Percentiles rank a stretch among this genome's conserved stretches.
These are phyloP conservation scores for Aspergillus sp. DNA, from an alignment of 2,329 filamentous ascomycete species.

Conservation along the genomic window DNA sequence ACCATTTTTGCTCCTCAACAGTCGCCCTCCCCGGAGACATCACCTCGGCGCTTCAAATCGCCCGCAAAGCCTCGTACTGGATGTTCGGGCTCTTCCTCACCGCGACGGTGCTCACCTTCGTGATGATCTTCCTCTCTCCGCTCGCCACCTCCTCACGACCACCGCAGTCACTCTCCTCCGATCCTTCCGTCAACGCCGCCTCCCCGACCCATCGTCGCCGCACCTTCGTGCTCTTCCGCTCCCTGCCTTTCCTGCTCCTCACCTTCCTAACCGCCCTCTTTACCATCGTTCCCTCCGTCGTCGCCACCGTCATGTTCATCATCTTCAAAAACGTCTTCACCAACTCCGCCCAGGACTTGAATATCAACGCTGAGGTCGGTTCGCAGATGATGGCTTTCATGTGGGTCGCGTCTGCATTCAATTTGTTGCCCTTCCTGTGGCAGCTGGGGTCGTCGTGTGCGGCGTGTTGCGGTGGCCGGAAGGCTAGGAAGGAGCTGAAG, in stretches of 20 bases:
- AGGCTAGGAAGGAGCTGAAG: conserved; percentile 36
- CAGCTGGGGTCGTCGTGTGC: conserved; percentile 79
- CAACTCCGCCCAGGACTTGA: conserved; percentile 65
- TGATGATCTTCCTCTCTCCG: conserved; percentile 67
- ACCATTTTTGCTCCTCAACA: conserved; percentile 24
- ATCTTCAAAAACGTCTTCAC: conserved; percentile 78
- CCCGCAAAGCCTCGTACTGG: conserved; percentile 71
- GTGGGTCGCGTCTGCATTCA: conserved; percentile 74
- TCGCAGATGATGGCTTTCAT: conserved; percentile 79
- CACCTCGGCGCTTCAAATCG: conserved; percentile 69
- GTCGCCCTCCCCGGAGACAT: conserved; percentile 76
- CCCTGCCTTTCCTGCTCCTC: conserved; percentile 66
- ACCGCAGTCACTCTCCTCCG: conserved; percentile 32
- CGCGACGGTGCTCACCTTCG: conserved; percentile 66
- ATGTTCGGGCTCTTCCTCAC: conserved; percentile 90
- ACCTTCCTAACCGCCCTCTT: conserved; percentile 67
- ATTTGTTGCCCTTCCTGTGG: conserved; percentile 68
- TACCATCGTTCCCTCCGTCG: conserved; percentile 66
- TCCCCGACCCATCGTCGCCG: conserved; percentile 37
- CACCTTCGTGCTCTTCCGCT: conserved; percentile 47
- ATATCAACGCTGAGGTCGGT: conserved; percentile 72
- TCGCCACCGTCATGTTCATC: conserved; percentile 80
- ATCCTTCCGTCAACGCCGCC: conserved; percentile 23
- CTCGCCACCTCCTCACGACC: conserved; percentile 48
- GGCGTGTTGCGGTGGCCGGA: conserved; percentile 43